Evolutionary conservation across 2,329 filamentous ascomycete species (phyloP).

Genomic region (Biscogniauxia sp.): DNA sequence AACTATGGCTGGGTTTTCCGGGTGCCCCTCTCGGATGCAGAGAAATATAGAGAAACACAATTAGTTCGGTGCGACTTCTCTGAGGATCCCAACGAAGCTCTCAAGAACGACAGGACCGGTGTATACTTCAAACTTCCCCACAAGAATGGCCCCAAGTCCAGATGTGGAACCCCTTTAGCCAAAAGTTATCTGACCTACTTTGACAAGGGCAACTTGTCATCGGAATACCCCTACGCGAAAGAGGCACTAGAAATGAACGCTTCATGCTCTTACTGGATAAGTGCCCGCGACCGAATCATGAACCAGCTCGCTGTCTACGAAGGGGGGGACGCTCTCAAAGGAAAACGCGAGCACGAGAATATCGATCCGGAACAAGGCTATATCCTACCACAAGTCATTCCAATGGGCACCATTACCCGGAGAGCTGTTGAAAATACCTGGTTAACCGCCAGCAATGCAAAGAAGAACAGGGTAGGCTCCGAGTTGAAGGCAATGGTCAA

Average conservation of each 20-base stretch:
- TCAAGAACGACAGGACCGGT: constrained; percentile 65
- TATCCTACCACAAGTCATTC: constrained; percentile 92
- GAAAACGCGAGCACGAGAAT: constrained; percentile 16
- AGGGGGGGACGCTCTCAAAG: constrained; percentile 47
- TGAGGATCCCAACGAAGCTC: constrained; percentile 64
- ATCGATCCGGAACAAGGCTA: constrained; percentile 57
- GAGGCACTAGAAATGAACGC: constrained; percentile 98
- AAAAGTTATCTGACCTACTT: constrained; percentile 91
- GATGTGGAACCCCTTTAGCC: constrained; percentile 84
- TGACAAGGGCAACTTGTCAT: constrained; percentile 82
- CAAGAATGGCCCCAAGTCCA: constrained; percentile 83
- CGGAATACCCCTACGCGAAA: constrained; percentile 85
- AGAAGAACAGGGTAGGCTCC: constrained; percentile 91
- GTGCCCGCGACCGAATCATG: constrained; percentile 86
- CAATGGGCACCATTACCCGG: constrained; percentile 96
- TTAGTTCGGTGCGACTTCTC: constrained; percentile 73
- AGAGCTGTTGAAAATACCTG: constrained; percentile 96
- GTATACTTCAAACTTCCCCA: constrained; percentile 92
- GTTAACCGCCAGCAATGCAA: constrained; percentile 96
- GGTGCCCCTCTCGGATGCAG: constrained; percentile 61
- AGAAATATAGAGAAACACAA: constrained; percentile 67
- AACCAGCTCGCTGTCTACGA: constrained; percentile 95
- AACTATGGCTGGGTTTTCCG: constrained; percentile 91
- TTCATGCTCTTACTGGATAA: constrained; percentile 99
- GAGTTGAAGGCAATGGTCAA: constrained; percentile 97